Evolutionary conservation across 2,329 filamentous ascomycete genomes (phyloP).

Genomic region (Penicillium sp.): DNA sequence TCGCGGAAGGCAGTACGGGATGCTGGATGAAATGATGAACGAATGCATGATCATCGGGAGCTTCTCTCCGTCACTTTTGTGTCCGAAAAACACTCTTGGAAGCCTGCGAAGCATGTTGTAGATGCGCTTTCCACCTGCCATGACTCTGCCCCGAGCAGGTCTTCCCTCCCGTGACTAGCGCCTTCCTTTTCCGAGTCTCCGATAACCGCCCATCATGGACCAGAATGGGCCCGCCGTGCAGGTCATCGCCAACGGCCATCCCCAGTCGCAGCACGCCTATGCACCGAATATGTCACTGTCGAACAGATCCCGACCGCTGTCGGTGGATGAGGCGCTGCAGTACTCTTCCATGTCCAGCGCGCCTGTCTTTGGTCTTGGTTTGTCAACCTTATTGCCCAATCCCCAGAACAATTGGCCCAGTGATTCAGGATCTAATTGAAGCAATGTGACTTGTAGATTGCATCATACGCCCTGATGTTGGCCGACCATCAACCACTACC

Average conservation of each 20-base stretch:
- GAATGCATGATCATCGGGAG: slow-evolving; percentile 14
- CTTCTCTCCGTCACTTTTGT: slow-evolving; percentile 5
- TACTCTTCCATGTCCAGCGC: slow-evolving; percentile 54
- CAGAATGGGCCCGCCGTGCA: slow-evolving; percentile 42
- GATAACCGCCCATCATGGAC: slow-evolving; percentile 37
- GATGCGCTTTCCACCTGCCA: slow-evolving; percentile 24
- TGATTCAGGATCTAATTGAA: slow-evolving; percentile 19
- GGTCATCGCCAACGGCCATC: slow-evolving; percentile 43
- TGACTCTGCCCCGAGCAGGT: slow-evolving; percentile 35
- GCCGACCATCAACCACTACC: slow-evolving; percentile 40
- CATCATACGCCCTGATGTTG: slow-evolving; percentile 44
- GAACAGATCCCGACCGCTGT: slow-evolving; percentile 38
- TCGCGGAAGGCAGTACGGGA: slow-evolving; percentile 17
- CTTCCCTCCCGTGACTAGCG: slow-evolving; percentile 22
- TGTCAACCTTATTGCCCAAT: slow-evolving; percentile 12
- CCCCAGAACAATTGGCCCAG: slow-evolving; percentile 1
- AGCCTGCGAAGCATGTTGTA: slow-evolving; percentile 18
- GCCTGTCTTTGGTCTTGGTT: slow-evolving; percentile 48
- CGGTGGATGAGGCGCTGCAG: slow-evolving; percentile 49
- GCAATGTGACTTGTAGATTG: slow-evolving; percentile 35
- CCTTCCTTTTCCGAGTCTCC: slow-evolving; percentile 20
- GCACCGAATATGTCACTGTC: slow-evolving; percentile 28
- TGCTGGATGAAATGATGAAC: slow-evolving; percentile 19
- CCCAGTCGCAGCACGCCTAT: slow-evolving; percentile 27
- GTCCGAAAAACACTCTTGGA: slow-evolving; percentile 15